Evolutionary conservation across 345 rosid genomes (phyloP).

Genomic region (Psidium guajava): DNA sequence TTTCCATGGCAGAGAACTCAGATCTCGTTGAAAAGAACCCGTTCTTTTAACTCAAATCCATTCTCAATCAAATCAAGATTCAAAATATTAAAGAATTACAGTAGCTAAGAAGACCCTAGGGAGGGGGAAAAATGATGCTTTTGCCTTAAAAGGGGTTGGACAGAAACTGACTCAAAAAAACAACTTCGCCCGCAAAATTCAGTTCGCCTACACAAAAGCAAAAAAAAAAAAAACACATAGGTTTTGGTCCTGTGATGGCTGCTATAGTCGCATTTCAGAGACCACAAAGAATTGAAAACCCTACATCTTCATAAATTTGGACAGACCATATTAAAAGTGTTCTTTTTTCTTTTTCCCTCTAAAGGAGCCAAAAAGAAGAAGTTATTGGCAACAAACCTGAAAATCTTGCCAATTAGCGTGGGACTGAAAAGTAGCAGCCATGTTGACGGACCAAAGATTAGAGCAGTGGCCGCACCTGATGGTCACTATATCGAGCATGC

Average conservation of each 20-base stretch:
- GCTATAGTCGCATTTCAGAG: background rate
- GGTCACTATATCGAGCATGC: slow-evolving; percentile 75
- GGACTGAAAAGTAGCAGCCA: slow-evolving; percentile 92
- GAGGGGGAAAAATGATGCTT: slow-evolving; percentile 1
- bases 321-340: background rate
- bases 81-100: slow-evolving; percentile 5
- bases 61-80: slow-evolving; percentile 23
- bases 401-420: slow-evolving; percentile 41
- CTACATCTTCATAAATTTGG: background rate
- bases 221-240: slow-evolving; percentile 10
- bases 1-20: slow-evolving; percentile 22
- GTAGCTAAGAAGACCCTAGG: slow-evolving; percentile 2
- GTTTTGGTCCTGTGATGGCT: slow-evolving; percentile 26
- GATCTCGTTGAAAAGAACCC: background rate
- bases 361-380: background rate
- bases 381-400: background rate
- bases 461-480: slow-evolving; percentile 98
- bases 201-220: slow-evolving; percentile 3
- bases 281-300: background rate
- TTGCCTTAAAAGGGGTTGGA: background rate
- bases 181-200: slow-evolving; percentile 24
- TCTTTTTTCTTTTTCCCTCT: background rate
- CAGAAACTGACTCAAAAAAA: background rate
- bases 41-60: background rate
- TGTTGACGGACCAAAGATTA: slow-evolving; percentile 92